A percentile compares a stretch with the other conserved stretches of the same genome.
Conservation (phyloP, 257 asterid species). For the Phtheirospermum japonicum region DNA sequence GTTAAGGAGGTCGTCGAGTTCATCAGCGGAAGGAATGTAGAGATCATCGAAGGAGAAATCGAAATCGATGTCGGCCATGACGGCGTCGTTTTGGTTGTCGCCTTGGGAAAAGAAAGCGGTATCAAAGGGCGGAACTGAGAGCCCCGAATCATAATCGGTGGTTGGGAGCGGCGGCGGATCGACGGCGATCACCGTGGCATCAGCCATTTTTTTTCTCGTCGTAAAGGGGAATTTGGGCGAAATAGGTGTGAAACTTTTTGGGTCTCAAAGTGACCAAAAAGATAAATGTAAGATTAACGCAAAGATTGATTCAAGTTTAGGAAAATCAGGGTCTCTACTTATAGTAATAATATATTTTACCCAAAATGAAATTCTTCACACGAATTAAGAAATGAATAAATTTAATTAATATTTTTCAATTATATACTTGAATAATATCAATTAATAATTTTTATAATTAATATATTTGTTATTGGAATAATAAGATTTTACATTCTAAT, state of each 20-base stretch:
- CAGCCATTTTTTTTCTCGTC: constrained; percentile 34
- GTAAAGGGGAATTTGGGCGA: not conserved
- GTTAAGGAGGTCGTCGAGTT: constrained; percentile 34
- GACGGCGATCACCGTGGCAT: constrained; percentile 33
- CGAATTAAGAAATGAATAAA: too few relatives aligned
- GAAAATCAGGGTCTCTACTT: too few relatives aligned
- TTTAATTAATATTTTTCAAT: too few relatives aligned
- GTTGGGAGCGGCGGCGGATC: constrained; percentile 27
- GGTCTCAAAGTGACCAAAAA: constrained; percentile 18
- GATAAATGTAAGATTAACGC: not conserved
- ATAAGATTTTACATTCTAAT: too few relatives aligned
- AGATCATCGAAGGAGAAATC: constrained; percentile 52
- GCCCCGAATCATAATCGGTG: constrained; percentile 36
- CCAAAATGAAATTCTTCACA: too few relatives aligned
- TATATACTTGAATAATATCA: too few relatives aligned
- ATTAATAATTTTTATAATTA: too few relatives aligned
- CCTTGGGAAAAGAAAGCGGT: constrained; percentile 34
- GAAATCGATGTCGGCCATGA: constrained; percentile 45
- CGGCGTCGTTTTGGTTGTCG: constrained; percentile 24
- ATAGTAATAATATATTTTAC: too few relatives aligned
- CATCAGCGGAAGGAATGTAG: constrained; percentile 31
- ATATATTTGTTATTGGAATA: too few relatives aligned
- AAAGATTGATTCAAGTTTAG: too few relatives aligned
- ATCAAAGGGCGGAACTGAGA: constrained; percentile 55
- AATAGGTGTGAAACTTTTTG: not conserved